These are phyloP conservation scores for Leishmania martiniquensis DNA, from an alignment of 208 protist species.

Conservation along the genomic window DNA sequence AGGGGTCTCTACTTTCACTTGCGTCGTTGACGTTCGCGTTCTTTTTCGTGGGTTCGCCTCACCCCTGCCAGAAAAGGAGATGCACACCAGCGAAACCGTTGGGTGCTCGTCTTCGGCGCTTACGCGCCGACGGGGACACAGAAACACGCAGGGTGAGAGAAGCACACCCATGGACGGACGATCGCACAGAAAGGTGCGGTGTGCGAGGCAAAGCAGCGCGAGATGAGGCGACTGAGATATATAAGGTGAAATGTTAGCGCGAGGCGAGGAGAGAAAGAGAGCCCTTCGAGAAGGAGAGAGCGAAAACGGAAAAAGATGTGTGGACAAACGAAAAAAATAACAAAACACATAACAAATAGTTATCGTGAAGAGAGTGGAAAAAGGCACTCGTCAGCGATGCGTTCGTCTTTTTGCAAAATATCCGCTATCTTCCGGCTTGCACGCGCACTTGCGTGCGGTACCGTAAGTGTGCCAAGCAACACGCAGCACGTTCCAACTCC, in stretches of 20 bases:
- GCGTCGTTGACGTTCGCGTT: not conserved
- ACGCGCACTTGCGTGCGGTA: too few relatives aligned
- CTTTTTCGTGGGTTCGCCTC: not conserved
- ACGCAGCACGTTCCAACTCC: too few relatives aligned
- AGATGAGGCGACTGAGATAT: not conserved
- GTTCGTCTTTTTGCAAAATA: too few relatives aligned
- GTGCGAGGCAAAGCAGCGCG: not conserved
- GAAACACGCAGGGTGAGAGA: too few relatives aligned
- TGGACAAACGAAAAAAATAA: too few relatives aligned
- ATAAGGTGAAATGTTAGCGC: not conserved
- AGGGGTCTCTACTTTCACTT: not conserved
- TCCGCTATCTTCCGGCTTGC: too few relatives aligned
- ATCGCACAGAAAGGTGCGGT: not conserved
- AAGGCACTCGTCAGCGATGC: too few relatives aligned
- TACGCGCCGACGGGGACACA: not conserved
- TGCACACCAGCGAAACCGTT: not conserved
- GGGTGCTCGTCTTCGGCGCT: not conserved
- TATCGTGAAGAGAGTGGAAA: too few relatives aligned
- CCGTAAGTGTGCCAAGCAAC: too few relatives aligned
- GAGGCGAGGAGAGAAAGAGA: not conserved
- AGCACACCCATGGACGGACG: too few relatives aligned
- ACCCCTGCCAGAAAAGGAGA: not conserved
- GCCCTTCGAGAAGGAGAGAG: not conserved
- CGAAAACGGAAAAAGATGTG: not conserved
- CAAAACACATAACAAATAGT: too few relatives aligned